phyloP scores from a whole-genome alignment of 148 eudicot species.

The Polygonum aviculare region DNA sequence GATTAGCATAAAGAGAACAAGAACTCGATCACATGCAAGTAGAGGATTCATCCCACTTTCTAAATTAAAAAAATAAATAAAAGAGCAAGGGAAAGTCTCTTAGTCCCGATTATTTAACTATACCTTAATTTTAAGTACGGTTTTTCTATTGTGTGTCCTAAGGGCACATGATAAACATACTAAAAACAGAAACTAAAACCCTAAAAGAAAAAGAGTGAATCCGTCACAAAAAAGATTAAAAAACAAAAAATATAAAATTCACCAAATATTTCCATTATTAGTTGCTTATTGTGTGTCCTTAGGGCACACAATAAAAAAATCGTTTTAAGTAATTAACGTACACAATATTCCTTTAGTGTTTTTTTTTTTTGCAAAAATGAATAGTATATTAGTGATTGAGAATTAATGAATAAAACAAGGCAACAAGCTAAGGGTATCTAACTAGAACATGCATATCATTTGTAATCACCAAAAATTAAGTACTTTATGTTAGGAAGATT shows the following conservation, averaged over 20 bases:
- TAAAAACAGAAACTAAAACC: too few species aligned
- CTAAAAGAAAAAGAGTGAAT: too few species aligned
- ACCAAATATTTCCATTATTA: too few species aligned
- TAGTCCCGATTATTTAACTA: not conserved
- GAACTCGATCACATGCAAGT: not conserved
- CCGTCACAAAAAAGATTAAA: too few species aligned
- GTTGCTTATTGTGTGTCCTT: too few species aligned
- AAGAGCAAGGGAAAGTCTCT: not conserved
- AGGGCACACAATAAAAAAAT: too few species aligned
- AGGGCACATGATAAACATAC: too few species aligned
- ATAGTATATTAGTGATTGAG: not conserved
- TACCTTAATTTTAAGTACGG: not conserved
- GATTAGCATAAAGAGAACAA: not conserved
- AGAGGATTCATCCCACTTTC: not conserved
- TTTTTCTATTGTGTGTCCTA: too few species aligned
- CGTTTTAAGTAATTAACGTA: not conserved
- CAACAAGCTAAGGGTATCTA: not conserved
- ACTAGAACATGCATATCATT: not conserved
- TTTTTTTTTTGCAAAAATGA: not conserved
- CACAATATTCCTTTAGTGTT: not conserved
- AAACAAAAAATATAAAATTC: too few species aligned
- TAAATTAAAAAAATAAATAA: not conserved
- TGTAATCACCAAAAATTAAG: not conserved
- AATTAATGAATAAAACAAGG: too few species aligned
- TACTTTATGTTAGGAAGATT: not conserved